Conservation (phyloP, 345 rosid species). For the Hevea brasiliensis region DNA sequence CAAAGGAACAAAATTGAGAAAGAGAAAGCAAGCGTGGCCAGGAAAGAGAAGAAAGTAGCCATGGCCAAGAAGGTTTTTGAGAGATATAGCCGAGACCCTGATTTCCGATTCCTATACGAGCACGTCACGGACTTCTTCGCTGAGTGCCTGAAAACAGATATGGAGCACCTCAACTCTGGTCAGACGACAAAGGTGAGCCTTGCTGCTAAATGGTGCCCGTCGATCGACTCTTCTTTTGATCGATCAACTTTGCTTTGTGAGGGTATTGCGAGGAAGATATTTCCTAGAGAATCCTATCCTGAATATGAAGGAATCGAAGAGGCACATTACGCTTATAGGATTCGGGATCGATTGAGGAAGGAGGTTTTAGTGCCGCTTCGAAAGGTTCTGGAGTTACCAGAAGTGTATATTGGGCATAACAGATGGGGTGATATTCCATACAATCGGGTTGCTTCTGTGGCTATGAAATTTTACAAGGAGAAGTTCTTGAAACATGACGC, state of each 20-base stretch:
- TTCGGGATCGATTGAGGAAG: slow-evolving; percentile 33
- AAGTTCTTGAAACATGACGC: slow-evolving; percentile 51
- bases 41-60: slow-evolving; percentile 35
- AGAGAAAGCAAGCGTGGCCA: slow-evolving; percentile 39
- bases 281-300: slow-evolving; percentile 36
- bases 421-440: slow-evolving; percentile 52
- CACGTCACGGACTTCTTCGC: slow-evolving; percentile 56
- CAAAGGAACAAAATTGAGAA: slow-evolving; percentile 31
- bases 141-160: slow-evolving; percentile 29
- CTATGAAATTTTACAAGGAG: slow-evolving; percentile 61
- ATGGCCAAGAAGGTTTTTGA: slow-evolving; percentile 44
- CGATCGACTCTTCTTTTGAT: slow-evolving; percentile 57
- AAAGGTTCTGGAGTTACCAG: slow-evolving; percentile 53
- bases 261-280: slow-evolving; percentile 52
- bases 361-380: slow-evolving; percentile 56
- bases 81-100: slow-evolving; percentile 44
- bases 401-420: slow-evolving; percentile 57
- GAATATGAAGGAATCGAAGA: slow-evolving; percentile 64
- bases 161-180: slow-evolving; percentile 31
- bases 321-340: slow-evolving; percentile 56
- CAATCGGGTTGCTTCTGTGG: slow-evolving; percentile 61
- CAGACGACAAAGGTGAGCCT: slow-evolving; percentile 43
- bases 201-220: slow-evolving; percentile 77
- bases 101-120: slow-evolving; percentile 50
- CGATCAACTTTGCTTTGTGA: slow-evolving; percentile 48